A percentile compares a stretch with the other conserved stretches of the same genome.
phyloP scores from a whole-genome alignment of 345 rosid genomes.

The Nephelium lappaceum region DNA sequence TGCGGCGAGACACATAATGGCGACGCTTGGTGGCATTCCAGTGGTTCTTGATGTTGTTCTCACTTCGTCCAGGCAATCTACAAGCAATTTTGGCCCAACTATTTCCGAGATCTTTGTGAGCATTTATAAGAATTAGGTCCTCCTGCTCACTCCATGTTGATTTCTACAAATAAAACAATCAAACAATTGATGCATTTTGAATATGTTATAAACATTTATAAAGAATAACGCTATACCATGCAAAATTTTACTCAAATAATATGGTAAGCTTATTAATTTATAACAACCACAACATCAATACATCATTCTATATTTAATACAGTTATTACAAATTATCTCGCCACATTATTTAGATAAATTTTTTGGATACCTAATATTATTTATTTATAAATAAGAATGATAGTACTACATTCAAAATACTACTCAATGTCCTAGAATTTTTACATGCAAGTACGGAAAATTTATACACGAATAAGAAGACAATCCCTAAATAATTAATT shows the following conservation, averaged over 20 bases:
- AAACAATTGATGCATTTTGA: neutral
- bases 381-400: no score
- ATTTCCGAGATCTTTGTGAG: constrained; percentile 64
- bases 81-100: constrained; percentile 75
- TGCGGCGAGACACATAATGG: constrained; percentile 40
- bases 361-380: no score
- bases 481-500: neutral
- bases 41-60: constrained; percentile 64
- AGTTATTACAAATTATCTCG: no score
- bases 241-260: no score
- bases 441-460: neutral
- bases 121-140: constrained; percentile 43
- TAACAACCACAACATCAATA: no score
- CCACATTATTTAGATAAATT: no score
- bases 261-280: no score
- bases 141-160: constrained; percentile 74
- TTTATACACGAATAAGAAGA: no score
- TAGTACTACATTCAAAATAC: no score
- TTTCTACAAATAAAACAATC: constrained; percentile 42
- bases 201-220: no score
- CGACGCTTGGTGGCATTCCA: constrained; percentile 61
- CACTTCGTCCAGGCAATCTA: constrained; percentile 57
- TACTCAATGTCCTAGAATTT: neutral
- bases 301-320: no score
- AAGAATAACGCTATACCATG: no score